Evolutionary conservation across 495 filamentous ascomycete genomes (phyloP).

Genomic region (Neurospora pannonica): DNA sequence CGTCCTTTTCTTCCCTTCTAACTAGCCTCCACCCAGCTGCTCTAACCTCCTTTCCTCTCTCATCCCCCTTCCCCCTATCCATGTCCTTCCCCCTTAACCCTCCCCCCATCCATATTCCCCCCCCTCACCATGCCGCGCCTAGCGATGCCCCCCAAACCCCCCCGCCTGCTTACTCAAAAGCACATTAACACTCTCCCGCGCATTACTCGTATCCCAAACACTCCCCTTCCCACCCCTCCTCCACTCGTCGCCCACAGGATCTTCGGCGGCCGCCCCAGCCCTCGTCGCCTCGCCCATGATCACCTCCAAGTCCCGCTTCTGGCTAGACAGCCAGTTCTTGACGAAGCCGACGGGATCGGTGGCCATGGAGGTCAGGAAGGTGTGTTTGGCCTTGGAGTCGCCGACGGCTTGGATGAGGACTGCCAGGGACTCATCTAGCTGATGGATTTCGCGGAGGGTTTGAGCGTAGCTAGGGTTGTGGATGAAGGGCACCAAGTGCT

Average conservation of each 20-base stretch:
- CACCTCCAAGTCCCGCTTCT: constrained; percentile 83
- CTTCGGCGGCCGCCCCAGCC: constrained; percentile 48
- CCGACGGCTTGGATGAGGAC: constrained; percentile 67
- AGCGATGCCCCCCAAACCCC: constrained; percentile 4
- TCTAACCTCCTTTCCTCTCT: too few relatives aligned
- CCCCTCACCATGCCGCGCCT: neutral
- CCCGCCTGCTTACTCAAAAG: constrained; percentile 39
- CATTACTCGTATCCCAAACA: constrained; percentile 44
- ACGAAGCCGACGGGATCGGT: constrained; percentile 78
- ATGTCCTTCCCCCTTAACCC: neutral
- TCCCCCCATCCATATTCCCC: too few relatives aligned
- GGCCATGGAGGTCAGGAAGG: constrained; percentile 66
- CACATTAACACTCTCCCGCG: constrained; percentile 46
- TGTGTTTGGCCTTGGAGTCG: constrained; percentile 73
- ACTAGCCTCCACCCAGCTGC: too few relatives aligned
- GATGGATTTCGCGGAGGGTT: constrained; percentile 59
- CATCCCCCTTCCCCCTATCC: neutral
- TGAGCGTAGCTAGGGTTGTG: constrained; percentile 46
- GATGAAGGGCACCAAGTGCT: constrained; percentile 48
- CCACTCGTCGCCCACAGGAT: constrained; percentile 46
- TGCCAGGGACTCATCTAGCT: constrained; percentile 75
- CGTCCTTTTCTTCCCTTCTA: too few relatives aligned
- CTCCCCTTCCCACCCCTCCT: constrained; percentile 40
- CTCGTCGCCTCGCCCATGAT: constrained; percentile 72
- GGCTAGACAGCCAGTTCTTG: constrained; percentile 72